Percentiles rank a stretch among this genome's conserved stretches.
These are phyloP conservation scores for Ustilago nuda DNA, from an alignment of 1,284 basidiomycete genomes.

Conservation along the genomic window DNA sequence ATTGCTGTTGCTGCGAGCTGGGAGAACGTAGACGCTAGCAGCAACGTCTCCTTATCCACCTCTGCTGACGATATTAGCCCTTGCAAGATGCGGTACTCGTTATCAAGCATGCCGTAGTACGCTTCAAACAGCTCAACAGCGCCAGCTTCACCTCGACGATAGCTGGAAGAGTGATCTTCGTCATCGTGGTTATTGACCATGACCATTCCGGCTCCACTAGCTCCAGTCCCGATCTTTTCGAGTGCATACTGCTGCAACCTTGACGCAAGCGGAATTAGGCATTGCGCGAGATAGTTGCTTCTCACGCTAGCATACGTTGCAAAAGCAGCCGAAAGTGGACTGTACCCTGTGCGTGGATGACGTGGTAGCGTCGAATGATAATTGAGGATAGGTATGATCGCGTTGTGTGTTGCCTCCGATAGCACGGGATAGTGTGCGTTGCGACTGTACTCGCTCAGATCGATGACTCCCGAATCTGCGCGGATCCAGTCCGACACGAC, in stretches of 20 bases:
- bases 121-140: slow-evolving; percentile 53
- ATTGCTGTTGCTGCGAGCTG: slow-evolving; percentile 42
- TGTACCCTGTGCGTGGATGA: slow-evolving; percentile 52
- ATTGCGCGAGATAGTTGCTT: slow-evolving; percentile 48
- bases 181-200: slow-evolving; percentile 56
- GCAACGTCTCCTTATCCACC: slow-evolving; percentile 39
- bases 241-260: slow-evolving; percentile 47
- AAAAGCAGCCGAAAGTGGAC: slow-evolving; percentile 52
- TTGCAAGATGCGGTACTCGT: slow-evolving; percentile 51
- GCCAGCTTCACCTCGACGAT: slow-evolving; percentile 47
- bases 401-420: slow-evolving; percentile 48
- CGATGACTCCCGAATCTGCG: slow-evolving; percentile 59
- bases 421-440: slow-evolving; percentile 46
- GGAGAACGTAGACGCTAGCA: slow-evolving; percentile 44
- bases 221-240: slow-evolving; percentile 53
- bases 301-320: slow-evolving; percentile 46
- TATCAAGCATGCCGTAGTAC: slow-evolving; percentile 56
- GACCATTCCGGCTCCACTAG: slow-evolving; percentile 44
- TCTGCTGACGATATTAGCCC: slow-evolving; percentile 43
- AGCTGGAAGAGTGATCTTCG: slow-evolving; percentile 37
- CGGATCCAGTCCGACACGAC: slow-evolving; percentile 61
- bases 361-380: slow-evolving; percentile 55
- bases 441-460: slow-evolving; percentile 48
- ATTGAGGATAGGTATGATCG: slow-evolving; percentile 55
- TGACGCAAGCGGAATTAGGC: slow-evolving; percentile 32